A percentile compares a stretch with the other conserved stretches of the same genome.
These are phyloP conservation scores for Scleroderma bovista DNA, from an alignment of 768 basidiomycete species.

Conservation along the genomic window DNA sequence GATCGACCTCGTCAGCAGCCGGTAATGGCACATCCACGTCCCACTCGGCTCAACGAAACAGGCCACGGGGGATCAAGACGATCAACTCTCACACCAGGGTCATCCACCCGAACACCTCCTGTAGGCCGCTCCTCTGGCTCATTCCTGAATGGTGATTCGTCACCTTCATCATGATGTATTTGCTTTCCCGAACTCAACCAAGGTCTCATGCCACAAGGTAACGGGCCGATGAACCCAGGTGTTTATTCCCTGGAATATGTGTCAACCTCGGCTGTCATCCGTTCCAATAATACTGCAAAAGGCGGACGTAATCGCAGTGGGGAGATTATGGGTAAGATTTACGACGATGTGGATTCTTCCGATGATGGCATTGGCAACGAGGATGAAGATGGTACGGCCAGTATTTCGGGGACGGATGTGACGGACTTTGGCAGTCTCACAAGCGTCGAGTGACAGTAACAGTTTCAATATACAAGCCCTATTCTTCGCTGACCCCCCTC, in stretches of 20 bases:
- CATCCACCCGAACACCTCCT: constrained; percentile 27
- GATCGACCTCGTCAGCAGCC: constrained; percentile 10
- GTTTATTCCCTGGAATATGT: constrained; percentile 16
- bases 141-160: constrained; percentile 46
- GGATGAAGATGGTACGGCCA: constrained; percentile 31
- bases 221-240: constrained; percentile 18
- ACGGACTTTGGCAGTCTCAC: constrained; percentile 46
- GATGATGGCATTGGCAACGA: constrained; percentile 9
- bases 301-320: not conserved
- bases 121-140: constrained; percentile 32
- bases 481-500: not conserved
- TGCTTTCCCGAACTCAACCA: constrained; percentile 32
- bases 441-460: constrained; percentile 43
- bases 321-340: not conserved
- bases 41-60: constrained; percentile 19
- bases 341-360: not conserved
- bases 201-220: constrained; percentile 27
- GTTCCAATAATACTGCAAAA: not conserved
- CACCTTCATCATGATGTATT: constrained; percentile 31
- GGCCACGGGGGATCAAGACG: constrained; percentile 24
- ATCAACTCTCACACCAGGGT: constrained; percentile 21
- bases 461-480: not conserved
- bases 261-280: constrained; percentile 12
- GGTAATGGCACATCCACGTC: constrained; percentile 25
- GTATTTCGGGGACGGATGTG: constrained; percentile 35